A percentile compares a stretch with the other conserved stretches of the same genome.
Evolutionary conservation across 2,329 filamentous ascomycete species (phyloP).

Genomic region (Hymenoscyphus albidus): DNA sequence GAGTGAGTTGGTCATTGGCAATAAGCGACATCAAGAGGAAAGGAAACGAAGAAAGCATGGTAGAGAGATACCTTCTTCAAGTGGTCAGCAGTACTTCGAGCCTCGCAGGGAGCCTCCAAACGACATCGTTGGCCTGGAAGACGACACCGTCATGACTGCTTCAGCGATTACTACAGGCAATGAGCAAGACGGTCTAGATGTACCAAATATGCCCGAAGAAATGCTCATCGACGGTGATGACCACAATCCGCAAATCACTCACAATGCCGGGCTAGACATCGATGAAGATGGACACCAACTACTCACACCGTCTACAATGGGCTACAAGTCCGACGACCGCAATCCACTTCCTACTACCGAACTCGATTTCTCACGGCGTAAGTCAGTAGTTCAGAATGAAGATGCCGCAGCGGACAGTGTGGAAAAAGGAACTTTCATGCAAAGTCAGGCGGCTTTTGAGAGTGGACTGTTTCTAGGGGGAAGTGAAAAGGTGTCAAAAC

Average conservation of each 20-base stretch:
- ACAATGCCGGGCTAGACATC: background rate
- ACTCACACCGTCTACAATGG: background rate
- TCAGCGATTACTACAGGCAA: background rate
- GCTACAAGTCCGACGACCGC: no score
- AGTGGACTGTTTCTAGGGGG: background rate
- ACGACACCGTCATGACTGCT: background rate
- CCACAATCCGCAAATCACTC: background rate
- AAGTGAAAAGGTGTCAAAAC: background rate
- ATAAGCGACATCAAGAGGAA: background rate
- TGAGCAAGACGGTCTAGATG: background rate
- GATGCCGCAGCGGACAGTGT: no score
- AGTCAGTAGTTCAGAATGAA: no score
- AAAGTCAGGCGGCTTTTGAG: background rate
- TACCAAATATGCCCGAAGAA: background rate
- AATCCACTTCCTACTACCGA: no score
- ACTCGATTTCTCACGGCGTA: no score
- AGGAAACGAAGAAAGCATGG: background rate
- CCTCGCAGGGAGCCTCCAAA: background rate
- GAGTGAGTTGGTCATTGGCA: background rate
- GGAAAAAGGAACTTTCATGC: background rate
- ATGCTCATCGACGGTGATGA: background rate
- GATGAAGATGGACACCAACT: background rate
- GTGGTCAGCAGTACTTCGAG: background rate
- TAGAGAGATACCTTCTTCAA: background rate
- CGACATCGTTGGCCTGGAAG: background rate